A percentile compares a stretch with the other conserved stretches of the same genome.
phyloP scores from a whole-genome alignment of 2,329 filamentous ascomycete species.

The Beauveria asiatica region DNA sequence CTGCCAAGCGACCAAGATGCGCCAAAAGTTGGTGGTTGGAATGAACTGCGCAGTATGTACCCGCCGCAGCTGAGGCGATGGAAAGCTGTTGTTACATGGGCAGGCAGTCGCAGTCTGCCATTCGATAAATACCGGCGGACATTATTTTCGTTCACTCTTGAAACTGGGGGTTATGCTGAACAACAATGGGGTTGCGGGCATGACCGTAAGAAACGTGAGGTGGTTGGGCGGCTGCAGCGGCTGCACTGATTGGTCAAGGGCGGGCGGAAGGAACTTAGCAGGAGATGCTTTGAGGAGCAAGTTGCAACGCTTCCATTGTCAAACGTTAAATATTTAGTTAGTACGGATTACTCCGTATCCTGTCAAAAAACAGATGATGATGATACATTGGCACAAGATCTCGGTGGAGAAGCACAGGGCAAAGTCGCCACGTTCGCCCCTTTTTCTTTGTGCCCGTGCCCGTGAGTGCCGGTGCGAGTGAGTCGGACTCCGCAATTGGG shows the following conservation, averaged over 20 bases:
- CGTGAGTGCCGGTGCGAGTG: too few species aligned
- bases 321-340: too few species aligned
- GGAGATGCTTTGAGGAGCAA: neutral
- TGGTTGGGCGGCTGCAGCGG: neutral
- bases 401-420: neutral
- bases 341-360: too few species aligned
- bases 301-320: neutral
- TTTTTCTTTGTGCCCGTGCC: neutral
- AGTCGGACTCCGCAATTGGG: too few species aligned
- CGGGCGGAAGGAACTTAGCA: neutral
- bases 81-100: neutral
- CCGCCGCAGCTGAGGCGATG: neutral
- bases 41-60: neutral
- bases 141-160: neutral
- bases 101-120: neutral
- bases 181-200: neutral
- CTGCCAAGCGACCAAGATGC: neutral
- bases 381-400: conserved; percentile 1
- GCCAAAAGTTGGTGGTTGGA: neutral
- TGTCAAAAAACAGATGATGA: neutral
- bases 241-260: neutral
- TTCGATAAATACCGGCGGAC: too few species aligned
- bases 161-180: neutral
- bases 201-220: neutral
- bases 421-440: neutral